phyloP scores from a whole-genome alignment of 192 early-diverging fungal species.

The Gaertneriomyces semiglobifer region DNA sequence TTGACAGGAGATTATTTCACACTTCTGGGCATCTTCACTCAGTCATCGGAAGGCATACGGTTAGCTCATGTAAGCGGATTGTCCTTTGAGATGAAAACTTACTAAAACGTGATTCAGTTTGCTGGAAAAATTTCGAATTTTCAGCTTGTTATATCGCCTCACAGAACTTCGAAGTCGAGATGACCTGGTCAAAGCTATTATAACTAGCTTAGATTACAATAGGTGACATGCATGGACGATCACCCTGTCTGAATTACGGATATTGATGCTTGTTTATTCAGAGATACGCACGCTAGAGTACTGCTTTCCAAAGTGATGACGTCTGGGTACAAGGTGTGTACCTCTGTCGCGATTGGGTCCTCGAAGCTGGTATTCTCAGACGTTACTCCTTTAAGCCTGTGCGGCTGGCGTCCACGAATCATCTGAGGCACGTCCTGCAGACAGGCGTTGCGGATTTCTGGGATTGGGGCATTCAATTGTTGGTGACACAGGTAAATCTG shows the following conservation, averaged over 20 bases:
- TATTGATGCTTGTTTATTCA: conserved; percentile 21
- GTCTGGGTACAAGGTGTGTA: conserved; percentile 55
- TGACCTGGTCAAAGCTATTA: conserved; percentile 71
- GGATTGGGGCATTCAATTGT: conserved; percentile 68
- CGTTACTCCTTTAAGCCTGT: conserved; percentile 42
- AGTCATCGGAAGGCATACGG: conserved; percentile 63
- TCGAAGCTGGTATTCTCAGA: neutral
- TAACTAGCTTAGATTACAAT: conserved; percentile 70
- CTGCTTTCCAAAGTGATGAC: conserved; percentile 82
- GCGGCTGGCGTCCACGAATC: conserved; percentile 70
- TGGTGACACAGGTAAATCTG: conserved; percentile 59
- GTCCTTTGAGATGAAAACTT: neutral
- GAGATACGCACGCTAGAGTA: conserved; percentile 76
- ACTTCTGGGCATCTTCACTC: conserved; percentile 63
- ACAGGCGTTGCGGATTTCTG: conserved; percentile 56
- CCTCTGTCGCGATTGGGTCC: neutral
- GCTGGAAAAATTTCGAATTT: conserved; percentile 74
- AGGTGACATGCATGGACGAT: conserved; percentile 36
- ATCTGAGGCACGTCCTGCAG: conserved; percentile 62
- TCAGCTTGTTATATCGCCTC: conserved; percentile 72
- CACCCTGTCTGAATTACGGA: conserved; percentile 1
- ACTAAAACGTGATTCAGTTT: conserved; percentile 26
- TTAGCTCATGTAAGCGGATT: conserved; percentile 18
- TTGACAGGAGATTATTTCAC: conserved; percentile 76
- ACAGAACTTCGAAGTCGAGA: conserved; percentile 74